Evolutionary conservation across 139 green algal genomes (phyloP), one percentile per base, ranked within the genome.

Genomic region (Chloropicon primus): DNA sequence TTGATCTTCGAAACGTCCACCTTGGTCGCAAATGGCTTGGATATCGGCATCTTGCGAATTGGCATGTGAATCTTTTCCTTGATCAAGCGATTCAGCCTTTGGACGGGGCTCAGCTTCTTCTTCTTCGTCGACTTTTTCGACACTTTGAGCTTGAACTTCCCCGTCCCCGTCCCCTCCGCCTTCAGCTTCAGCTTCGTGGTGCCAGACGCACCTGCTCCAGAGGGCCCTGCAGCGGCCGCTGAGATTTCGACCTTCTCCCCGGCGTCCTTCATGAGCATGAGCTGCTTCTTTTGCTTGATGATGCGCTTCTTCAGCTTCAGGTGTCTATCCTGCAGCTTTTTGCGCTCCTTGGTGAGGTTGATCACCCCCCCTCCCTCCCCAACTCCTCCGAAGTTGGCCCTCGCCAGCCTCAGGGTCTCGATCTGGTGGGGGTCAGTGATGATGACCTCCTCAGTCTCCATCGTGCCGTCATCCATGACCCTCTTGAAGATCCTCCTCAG

Each of bases 401-500:
- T 71, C 54, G 10, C 71, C n/a, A 54, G 24, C 72, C 62, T 22
- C 2, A 78, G 78, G 25, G 76, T 79, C 25, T 26, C 25, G 1
- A 80, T 71, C 25, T 27, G 22, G 23, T 85, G 78, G 1, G 28
- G 75, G 23, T 81, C 54, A 10, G 78, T 74, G 72, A 77, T 78
- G 78, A 82, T 80, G 41, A 62, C 41, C 75, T 22, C 76, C 29
- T 53, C 24, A 27, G 0, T 41, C 25, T 21, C 62, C 1, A 23
- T 21, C 1, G 0, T 28, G 78, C 72, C 73, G 54, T 26, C 2
- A 28, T 25, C 24, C 26, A 1, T 23, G 21, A 76, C 78, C 21
- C 62, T 79, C 1, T 41, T 83, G 78, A 88, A 83, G 29, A 76
- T 86, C 81, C 41, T 87, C 79, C 76, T 78, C 74, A 73, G 75